Base-by-base conservation (phyloP, 1,284 basidiomycete genomes). In the Chalciporus sp. region DNA sequence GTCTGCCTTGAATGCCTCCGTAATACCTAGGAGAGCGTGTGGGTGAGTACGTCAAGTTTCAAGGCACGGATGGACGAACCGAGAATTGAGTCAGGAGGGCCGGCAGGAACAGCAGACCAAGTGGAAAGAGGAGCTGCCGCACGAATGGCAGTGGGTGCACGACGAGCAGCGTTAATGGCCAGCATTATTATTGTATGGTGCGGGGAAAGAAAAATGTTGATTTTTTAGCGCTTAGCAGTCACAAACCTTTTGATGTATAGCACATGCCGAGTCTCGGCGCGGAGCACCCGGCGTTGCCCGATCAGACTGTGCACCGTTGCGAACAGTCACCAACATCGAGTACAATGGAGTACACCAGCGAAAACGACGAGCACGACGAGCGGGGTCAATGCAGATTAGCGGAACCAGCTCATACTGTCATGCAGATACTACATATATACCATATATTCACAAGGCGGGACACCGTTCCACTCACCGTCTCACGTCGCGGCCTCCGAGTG, bases 1-100 rank as follows among this genome's bases (percentile, higher is more conserved):
- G 83, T 97, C 94, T 52, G 91, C 90, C 80, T 96, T 98, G 84
- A 95, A 97, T 26, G 95, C 94, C 74, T 97, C 95, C 40, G 90
- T 89, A 55, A 97, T 86, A 62, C 93, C 92, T 83, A 47, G 19
- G 35, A 8, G 33, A 47, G n/a, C n/a, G n/a, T n/a, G n/a, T 62
- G 49, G 58, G 52, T 43, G 9, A 19, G 28, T 27, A 49, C 23
- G 43, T 26, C 28, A 40, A 8, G 14, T 14, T 45, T 47, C 20
- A 49, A 49, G 19, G 43, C 29, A 44, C 20, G 14, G 19, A 31
- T 1, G 45, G 49, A 58, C 59, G 56, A 62, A 93, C 94, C 94
- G 52, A 97, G 88, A 78, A 97, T 97, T 49, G 94, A 84, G 73
- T 97, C 94, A 33, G 95, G 94, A 61, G 94, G 94, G 45, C 95